Base-by-base conservation (phyloP, 73 alveolate species). In the Chromera velia region DNA sequence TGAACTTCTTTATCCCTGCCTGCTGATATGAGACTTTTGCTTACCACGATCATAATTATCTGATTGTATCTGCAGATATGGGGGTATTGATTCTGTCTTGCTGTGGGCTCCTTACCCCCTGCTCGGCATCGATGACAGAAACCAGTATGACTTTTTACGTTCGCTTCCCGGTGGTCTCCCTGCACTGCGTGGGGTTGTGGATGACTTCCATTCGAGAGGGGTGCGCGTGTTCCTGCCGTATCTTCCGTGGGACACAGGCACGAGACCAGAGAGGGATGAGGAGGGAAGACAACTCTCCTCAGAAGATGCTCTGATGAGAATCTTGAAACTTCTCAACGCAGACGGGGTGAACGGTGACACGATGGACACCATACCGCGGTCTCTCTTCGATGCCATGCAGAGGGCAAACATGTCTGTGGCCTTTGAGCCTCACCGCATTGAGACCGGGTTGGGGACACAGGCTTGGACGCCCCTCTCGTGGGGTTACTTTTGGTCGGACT, bases 321-420 rank as follows among this genome's bases (percentile, higher is more conserved):
- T n/a, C n/a, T n/a, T n/a, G n/a, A n/a, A n/a, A n/a, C n/a, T n/a
- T n/a, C n/a, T n/a, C n/a, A n/a, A n/a, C n/a, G n/a, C n/a, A n/a
- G 84, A 76, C 32, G 84, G 84, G 31, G 65, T 76, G 77, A 76
- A 76, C 63, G 84, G 84, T 17, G 84, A 76, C 72, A 76, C 84
- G 30, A 76, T 76, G 84, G 22, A 24, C 27, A 24, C 28, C 65
- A 76, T 76, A 33, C 84, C 84, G n/a, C n/a, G n/a, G n/a, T n/a
- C n/a, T n/a, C n/a, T n/a, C n/a, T n/a, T n/a, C n/a, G n/a, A n/a
- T n/a, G n/a, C n/a, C n/a, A n/a, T n/a, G n/a, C n/a, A n/a, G n/a
- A n/a, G n/a, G n/a, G n/a, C n/a, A n/a, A n/a, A n/a, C n/a, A n/a
- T n/a, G n/a, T n/a, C n/a, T n/a, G n/a, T n/a, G n/a, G n/a, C n/a